Conservation (phyloP, 2,329 filamentous ascomycete genomes). For the Epichloe festucae region DNA sequence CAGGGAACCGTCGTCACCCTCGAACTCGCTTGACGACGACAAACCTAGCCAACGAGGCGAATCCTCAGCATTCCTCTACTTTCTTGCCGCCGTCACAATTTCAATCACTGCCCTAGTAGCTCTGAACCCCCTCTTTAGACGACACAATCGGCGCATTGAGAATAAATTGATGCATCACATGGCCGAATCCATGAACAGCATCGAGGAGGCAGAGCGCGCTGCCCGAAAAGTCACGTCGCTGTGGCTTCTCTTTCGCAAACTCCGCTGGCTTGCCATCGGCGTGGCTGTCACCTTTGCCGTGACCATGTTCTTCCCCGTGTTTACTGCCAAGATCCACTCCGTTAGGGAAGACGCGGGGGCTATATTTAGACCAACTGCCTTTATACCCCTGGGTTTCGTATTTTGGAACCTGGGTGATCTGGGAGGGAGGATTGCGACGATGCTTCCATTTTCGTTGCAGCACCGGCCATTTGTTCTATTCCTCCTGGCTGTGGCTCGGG, state of each 20-base stretch:
- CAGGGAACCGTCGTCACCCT: conserved; percentile 12
- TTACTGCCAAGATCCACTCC: conserved; percentile 54
- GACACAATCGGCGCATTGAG: conserved; percentile 41
- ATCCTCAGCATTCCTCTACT: conserved; percentile 74
- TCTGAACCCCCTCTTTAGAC: conserved; percentile 59
- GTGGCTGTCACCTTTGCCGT: conserved; percentile 70
- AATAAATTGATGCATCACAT: conserved; percentile 34
- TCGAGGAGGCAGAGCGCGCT: conserved; percentile 40
- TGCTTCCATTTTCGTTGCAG: conserved; percentile 41
- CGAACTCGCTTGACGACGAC: conserved; percentile 6
- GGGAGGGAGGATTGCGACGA: conserved; percentile 57
- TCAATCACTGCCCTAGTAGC: conserved; percentile 57
- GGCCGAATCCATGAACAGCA: conserved; percentile 34
- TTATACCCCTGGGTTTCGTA: conserved; percentile 82
- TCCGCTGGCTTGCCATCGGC: conserved; percentile 64
- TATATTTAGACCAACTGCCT: conserved; percentile 59
- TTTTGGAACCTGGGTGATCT: conserved; percentile 91
- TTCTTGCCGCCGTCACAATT: conserved; percentile 71
- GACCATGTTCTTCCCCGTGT: conserved; percentile 93
- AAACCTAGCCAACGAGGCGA: conserved; percentile 13
- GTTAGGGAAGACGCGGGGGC: conserved; percentile 29
- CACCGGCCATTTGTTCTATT: conserved; percentile 57
- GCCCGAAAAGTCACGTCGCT: conserved; percentile 42
- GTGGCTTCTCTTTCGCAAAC: conserved; percentile 56
- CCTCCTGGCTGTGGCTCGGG: conserved; percentile 48